A percentile compares a stretch with the other conserved stretches of the same genome.
Conservation (phyloP, 179 eudicot genomes). For the Beta lomatogona region DNA sequence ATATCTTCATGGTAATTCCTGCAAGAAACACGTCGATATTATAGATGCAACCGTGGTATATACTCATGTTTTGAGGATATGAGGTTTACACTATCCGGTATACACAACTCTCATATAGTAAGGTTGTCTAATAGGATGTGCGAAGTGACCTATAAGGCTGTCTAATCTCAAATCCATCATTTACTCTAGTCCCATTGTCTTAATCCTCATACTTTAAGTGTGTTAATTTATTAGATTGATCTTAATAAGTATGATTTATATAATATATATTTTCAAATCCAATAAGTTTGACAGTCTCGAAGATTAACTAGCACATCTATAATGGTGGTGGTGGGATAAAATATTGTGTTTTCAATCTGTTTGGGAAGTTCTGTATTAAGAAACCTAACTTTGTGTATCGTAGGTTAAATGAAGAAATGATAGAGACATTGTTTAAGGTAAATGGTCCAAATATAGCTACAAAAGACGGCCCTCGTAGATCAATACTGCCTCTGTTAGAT, state of each 20-base stretch:
- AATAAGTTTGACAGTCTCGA: neutral
- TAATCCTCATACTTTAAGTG: no score
- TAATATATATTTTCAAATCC: no score
- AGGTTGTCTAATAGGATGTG: no score
- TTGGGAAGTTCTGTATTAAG: neutral
- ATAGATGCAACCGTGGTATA: neutral
- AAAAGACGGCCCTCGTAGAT: conserved; percentile 42
- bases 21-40: no score
- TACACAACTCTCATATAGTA: no score
- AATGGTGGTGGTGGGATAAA: neutral
- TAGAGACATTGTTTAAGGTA: conserved; percentile 44
- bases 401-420: conserved; percentile 51
- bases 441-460: conserved; percentile 33
- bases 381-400: neutral
- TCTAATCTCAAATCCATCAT: no score
- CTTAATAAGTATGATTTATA: no score
- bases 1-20: no score
- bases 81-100: neutral
- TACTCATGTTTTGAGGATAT: neutral
- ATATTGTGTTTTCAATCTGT: neutral
- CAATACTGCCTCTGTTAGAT: conserved; percentile 34
- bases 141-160: no score
- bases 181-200: no score
- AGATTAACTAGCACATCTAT: neutral
- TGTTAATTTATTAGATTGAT: no score